phyloP scores from a whole-genome alignment of 2,329 filamentous ascomycete species.

The Apiospora pterosperma region DNA sequence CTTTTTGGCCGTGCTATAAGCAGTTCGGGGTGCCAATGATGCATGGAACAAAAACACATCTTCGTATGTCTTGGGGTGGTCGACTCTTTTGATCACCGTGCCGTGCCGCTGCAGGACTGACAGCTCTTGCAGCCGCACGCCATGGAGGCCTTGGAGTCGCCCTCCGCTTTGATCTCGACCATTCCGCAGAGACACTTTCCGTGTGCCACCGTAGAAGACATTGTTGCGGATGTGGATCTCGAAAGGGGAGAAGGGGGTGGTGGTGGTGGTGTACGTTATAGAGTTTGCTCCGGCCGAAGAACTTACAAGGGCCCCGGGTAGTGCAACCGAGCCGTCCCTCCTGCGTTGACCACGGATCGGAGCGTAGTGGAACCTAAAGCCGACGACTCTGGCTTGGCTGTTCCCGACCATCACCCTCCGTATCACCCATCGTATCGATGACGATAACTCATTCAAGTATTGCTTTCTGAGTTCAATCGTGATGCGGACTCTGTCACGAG shows the following conservation, averaged over 20 bases:
- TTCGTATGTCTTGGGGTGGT: constrained; percentile 7
- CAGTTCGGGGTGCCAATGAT: too few species aligned
- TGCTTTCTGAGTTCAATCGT: too few species aligned
- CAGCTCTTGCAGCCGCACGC: constrained; percentile 10
- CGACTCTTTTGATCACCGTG: constrained; percentile 5
- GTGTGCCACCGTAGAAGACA: neutral
- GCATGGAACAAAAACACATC: neutral
- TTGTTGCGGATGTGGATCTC: neutral
- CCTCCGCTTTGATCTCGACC: constrained; percentile 7
- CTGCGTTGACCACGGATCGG: neutral
- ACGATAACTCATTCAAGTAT: neutral
- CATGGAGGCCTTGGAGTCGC: constrained; percentile 4
- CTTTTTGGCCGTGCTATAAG: neutral
- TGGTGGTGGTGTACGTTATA: neutral
- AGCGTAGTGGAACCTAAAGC: neutral
- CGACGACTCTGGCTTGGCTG: neutral
- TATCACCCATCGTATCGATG: neutral
- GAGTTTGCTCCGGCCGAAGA: too few species aligned
- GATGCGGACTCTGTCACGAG: too few species aligned
- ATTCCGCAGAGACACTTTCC: constrained; percentile 7
- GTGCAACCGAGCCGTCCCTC: too few species aligned
- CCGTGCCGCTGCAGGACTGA: constrained; percentile 5
- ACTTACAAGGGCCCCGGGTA: neutral
- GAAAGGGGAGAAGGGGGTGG: neutral
- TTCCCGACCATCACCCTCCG: neutral